Evolutionary conservation across 2,329 filamentous ascomycete genomes (phyloP), one percentile per base, ranked within the genome.

Genomic region (Biscogniauxia sp.): DNA sequence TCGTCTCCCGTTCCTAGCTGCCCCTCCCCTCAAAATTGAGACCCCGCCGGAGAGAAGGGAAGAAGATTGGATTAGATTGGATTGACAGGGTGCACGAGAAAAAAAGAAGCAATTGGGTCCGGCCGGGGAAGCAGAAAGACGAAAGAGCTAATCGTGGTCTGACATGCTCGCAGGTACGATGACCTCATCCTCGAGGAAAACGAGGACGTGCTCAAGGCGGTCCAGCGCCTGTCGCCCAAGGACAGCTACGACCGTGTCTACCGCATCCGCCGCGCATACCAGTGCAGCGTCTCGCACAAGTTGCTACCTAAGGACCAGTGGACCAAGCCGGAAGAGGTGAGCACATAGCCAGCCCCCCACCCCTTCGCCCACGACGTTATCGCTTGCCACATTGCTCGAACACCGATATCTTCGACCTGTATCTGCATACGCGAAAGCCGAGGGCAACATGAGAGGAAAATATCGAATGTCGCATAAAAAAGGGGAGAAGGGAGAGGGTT

Each of bases 221-320:
- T 99, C 74, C 91, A 91, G 85, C 92, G 95, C 77, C 90, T 99
- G 65, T 87, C 91, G 61, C 85, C 92, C 73, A 92, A 96, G 84
- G 92, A 95, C 77, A 85, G 89, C 73, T 98, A 98, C 82, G 95
- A 99, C 83, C 94, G 95, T 77, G 88, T 98, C 77, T 99, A 93
- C 89, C 93, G 95, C 75, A 87, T 99, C 79, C 92, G 95, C 82
- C 89, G 95, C 80, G 94, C 95, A 73, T 88, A 96, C 80, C 95
- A 99, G 81, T 82, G 80, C 77, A 85, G 82, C 72, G 77, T 86
- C 73, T 77, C 82, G 72, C 86, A 88, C 77, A 86, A 87, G 80
- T 78, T 88, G 64, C 81, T 89, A 59, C 84, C 86, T 75, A 84
- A 83, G 79, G 74, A 80, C 37, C 76, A 87, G 74, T 87, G 84